Base-by-base conservation (phyloP, 345 rosid species). In the Trapa bicornis region DNA sequence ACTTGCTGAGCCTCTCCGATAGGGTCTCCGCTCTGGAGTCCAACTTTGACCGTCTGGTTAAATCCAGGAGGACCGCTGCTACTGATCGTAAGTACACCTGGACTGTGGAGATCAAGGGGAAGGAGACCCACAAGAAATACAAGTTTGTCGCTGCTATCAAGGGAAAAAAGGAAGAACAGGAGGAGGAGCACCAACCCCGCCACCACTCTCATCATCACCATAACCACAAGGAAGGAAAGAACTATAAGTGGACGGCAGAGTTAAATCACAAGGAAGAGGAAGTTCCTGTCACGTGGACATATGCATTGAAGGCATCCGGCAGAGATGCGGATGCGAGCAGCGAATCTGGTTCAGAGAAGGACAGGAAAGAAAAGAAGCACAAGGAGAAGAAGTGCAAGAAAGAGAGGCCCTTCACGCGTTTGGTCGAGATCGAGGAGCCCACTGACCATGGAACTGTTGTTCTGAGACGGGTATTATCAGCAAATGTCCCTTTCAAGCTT, bases 211-310 rank as follows among this genome's bases (percentile, higher is more conserved):
- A 41, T 16, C 67, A 43, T 4, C 67, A 43, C 47, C 47, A 65
- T 37, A 39, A 65, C 12, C 63, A 12, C 53, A 61, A 61, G 50
- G 82, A 70, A 61, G 68, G 69, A 80, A 85, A 76, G 71, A 83
- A 79, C 72, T 85, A 82, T 57, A 84, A 79, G 66, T 88, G 97
- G 97, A 80, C 79, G 65, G 80, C 95, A 64, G 95, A 94, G 85
- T 58, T 91, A 60, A 87, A 87, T 77, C 83, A 80, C 8, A 85
- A 85, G 79, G 86, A 74, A n/a, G 84, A 85, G 72, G 79, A 83
- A 11, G 78, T 80, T 9, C 82, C 75, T 22, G 16, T 65, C 52
- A 67, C 75, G 36, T 76, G 86, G 65, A 88, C 83, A 32, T 94
- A 87, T 75, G 75, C 77, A 3, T 82, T 87, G 60, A 84, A 81